Base-by-base conservation (phyloP, 768 basidiomycete species). In the Psilocybe cubensis region DNA sequence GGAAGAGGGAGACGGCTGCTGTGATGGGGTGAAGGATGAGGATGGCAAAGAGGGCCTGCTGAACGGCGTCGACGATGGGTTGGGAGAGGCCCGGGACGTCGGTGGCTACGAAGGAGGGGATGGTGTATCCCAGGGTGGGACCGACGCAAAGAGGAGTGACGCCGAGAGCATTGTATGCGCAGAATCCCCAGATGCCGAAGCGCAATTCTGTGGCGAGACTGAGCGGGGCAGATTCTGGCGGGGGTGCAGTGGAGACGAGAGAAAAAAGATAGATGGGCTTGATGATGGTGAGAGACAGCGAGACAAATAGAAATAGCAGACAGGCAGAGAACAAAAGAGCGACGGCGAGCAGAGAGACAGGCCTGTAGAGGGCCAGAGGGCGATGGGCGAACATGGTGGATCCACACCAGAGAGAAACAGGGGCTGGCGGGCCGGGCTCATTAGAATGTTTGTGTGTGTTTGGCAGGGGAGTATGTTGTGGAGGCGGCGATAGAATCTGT, bases 141-240 rank as follows among this genome's bases (percentile, higher is more conserved):
- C 83, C 83, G 21, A 82, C 77, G 67, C 92, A 94, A 25, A 72
- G 52, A 1, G 78, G 80, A 33, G 74, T 56, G 59, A 79, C 79
- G 41, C 70, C 61, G 47, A 72, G 63, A 1, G 74, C 73, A 4
- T 79, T 76, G 44, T 68, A 70, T 1, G 86, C 86, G 71, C 93
- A 95, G 31, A 87, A 78, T 0, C 93, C 93, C 88, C 92, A 94
- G 4, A 93, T 87, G 3, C 93, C 93, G 59, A 93, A 88, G 31
- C 84, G 79, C 9, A 92, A 70, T 62, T 79, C 75, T 3, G 85
- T 87, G 25, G 85, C 85, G 11, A 84, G 70, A 58, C 78, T 77
- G 10, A 86, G 84, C 29, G 66, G 61, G 2, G 79, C 77, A 14
- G 47, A 52, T 4, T 9, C 35, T 9, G 35, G 49, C 47, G 73